Evolutionary conservation across 2,329 filamentous ascomycete species (phyloP).

Genomic region (Aspergillus aculeatinus): DNA sequence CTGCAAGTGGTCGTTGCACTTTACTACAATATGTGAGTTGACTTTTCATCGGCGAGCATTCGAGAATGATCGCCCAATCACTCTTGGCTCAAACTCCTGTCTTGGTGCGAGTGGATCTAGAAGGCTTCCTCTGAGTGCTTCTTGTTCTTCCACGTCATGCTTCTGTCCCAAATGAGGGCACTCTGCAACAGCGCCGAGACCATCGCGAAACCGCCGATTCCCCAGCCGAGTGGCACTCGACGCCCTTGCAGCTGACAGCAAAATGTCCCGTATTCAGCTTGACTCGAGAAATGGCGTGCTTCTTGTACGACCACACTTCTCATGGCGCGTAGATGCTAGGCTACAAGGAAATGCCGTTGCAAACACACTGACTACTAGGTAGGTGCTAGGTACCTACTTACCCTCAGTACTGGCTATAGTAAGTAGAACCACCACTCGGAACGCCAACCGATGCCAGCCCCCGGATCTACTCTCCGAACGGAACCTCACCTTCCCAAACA

Average conservation of each 20-base stretch:
- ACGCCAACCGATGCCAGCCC: not conserved
- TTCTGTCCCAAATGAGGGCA: not conserved
- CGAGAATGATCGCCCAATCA: no score
- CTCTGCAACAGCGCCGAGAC: not conserved
- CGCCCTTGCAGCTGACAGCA: not conserved
- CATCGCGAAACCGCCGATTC: not conserved
- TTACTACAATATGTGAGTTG: no score
- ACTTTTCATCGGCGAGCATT: no score
- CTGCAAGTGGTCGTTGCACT: no score
- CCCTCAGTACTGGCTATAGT: not conserved
- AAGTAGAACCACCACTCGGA: not conserved
- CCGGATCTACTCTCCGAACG: not conserved
- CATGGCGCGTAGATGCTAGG: not conserved
- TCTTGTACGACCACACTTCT: not conserved
- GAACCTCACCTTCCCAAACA: not conserved
- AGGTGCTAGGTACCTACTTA: no score
- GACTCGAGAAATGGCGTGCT: not conserved
- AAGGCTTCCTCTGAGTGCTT: not conserved
- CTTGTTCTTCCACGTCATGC: not conserved
- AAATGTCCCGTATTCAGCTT: not conserved
- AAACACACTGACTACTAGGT: no score
- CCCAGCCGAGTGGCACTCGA: not conserved
- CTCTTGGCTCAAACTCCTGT: not conserved
- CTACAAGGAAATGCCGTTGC: not conserved
- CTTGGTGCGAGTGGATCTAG: not conserved